Conservation (phyloP, 2,329 filamentous ascomycete species). For the Septoria linicola region DNA sequence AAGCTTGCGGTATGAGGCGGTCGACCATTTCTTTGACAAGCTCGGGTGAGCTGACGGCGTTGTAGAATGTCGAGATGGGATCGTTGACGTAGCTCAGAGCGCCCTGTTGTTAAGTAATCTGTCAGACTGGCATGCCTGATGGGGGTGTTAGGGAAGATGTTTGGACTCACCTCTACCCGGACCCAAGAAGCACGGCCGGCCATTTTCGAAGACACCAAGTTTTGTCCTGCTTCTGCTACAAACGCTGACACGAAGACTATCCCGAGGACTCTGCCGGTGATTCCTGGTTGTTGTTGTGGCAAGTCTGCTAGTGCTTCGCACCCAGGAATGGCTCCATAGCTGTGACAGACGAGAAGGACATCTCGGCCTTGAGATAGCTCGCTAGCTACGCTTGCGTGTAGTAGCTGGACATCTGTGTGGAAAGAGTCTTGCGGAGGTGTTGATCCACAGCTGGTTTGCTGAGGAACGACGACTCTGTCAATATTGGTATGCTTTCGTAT, state of each 20-base stretch:
- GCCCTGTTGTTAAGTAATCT: no score
- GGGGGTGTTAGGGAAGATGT: no score
- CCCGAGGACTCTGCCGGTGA: conserved; percentile 15
- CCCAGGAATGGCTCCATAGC: conserved; percentile 24
- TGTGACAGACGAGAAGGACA: conserved; percentile 25
- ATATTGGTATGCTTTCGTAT: conserved; percentile 12
- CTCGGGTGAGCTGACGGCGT: not conserved
- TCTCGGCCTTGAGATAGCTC: conserved; percentile 18
- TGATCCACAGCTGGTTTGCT: conserved; percentile 18
- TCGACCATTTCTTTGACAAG: conserved; percentile 5
- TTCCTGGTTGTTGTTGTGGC: conserved; percentile 1
- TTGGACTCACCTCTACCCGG: conserved; percentile 5
- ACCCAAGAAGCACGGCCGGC: conserved; percentile 23
- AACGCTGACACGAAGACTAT: conserved; percentile 29
- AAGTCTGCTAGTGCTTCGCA: conserved; percentile 25
- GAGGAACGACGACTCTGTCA: conserved; percentile 13
- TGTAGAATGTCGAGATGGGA: conserved; percentile 19
- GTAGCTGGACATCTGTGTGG: conserved; percentile 14
- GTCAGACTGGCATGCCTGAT: no score
- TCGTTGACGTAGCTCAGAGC: conserved; percentile 13
- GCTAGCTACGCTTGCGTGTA: conserved; percentile 11
- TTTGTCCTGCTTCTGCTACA: conserved; percentile 21
- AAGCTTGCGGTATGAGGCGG: conserved; percentile 18
- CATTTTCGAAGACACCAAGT: conserved; percentile 18
- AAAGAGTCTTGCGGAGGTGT: conserved; percentile 17